Conservation (phyloP, 129 eudicot species). For the Logfia minima region DNA sequence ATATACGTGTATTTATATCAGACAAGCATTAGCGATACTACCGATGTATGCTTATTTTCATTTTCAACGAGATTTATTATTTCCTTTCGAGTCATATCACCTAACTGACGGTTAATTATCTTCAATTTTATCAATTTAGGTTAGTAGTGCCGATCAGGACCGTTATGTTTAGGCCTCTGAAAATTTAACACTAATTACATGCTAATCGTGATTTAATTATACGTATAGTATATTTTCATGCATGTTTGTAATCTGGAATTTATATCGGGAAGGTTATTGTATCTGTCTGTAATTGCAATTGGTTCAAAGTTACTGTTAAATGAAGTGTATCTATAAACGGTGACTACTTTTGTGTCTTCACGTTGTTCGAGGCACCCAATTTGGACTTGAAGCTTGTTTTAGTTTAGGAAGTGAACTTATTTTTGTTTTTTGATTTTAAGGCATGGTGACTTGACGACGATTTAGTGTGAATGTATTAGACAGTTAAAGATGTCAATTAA, state of each 20-base stretch:
- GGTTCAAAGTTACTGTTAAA: conserved; percentile 2
- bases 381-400: conserved; percentile 13
- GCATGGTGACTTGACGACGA: background rate
- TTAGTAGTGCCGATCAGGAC: conserved; percentile 20
- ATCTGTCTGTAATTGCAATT: conserved; percentile 10
- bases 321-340: background rate
- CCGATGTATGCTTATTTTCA: conserved; percentile 26
- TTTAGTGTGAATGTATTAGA: background rate
- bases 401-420: conserved; percentile 19
- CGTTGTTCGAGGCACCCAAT: background rate
- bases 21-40: conserved; percentile 11
- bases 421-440: background rate
- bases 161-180: conserved; percentile 2
- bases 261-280: background rate
- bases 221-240: background rate
- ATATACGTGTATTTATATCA: background rate
- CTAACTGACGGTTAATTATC: conserved; percentile 5
- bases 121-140: conserved; percentile 4
- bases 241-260: conserved; percentile 1
- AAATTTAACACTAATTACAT: background rate
- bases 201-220: conserved; percentile 12
- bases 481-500: background rate
- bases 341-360: conserved; percentile 7
- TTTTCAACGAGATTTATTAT: conserved; percentile 12
- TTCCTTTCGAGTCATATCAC: background rate